These are phyloP conservation scores for Bipolaris zeicola DNA, from an alignment of 2,329 filamentous ascomycete genomes.

Conservation along the genomic window DNA sequence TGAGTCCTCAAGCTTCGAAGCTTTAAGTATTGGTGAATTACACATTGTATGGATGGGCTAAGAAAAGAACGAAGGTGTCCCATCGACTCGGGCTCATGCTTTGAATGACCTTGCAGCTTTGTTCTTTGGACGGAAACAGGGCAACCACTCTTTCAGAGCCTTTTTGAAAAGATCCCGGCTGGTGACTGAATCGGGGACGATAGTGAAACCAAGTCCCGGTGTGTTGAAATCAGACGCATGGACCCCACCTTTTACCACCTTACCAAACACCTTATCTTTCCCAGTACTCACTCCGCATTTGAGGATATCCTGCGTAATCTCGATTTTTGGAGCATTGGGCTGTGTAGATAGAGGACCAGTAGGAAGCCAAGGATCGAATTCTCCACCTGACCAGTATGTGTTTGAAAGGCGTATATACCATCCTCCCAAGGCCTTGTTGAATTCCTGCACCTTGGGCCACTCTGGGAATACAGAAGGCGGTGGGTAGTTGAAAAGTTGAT, in stretches of 20 bases:
- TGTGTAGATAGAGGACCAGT: slow-evolving; percentile 53
- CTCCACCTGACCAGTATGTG: slow-evolving; percentile 56
- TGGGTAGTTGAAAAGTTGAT: slow-evolving; percentile 34
- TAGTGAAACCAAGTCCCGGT: slow-evolving; percentile 39
- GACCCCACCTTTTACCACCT: slow-evolving; percentile 52
- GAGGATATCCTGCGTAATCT: slow-evolving; percentile 1
- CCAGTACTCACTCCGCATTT: slow-evolving; percentile 49
- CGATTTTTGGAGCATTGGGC: slow-evolving; percentile 46
- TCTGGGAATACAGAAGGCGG: slow-evolving; percentile 18
- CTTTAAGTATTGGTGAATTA: neutral
- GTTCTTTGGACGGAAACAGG: slow-evolving; percentile 46
- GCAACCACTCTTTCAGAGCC: slow-evolving; percentile 55
- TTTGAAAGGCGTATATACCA: slow-evolving; percentile 60
- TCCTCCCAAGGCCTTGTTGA: slow-evolving; percentile 53
- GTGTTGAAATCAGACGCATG: slow-evolving; percentile 36
- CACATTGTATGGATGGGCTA: neutral
- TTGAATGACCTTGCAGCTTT: slow-evolving; percentile 11
- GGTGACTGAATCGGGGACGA: slow-evolving; percentile 39
- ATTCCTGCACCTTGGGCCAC: slow-evolving; percentile 52
- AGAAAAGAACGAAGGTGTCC: neutral
- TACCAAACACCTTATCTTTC: slow-evolving; percentile 54
- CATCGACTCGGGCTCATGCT: neutral
- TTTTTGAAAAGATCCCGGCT: slow-evolving; percentile 48
- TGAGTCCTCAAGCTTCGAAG: neutral
- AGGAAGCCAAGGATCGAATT: slow-evolving; percentile 60